Base-by-base conservation (phyloP, 257 asterid species). In the Jacaranda copaia region DNA sequence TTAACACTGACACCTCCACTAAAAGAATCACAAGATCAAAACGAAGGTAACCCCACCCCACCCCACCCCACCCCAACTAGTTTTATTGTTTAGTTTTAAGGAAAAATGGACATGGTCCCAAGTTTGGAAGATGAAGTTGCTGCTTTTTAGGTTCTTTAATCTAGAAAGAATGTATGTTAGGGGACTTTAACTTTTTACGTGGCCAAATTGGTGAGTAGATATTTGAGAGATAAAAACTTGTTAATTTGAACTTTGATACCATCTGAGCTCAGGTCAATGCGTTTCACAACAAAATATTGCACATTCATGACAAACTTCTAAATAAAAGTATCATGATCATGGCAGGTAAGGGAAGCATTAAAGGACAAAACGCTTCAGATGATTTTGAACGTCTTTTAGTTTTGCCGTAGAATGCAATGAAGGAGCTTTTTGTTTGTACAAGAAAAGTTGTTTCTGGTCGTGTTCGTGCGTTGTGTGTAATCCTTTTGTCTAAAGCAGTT, bases 21-120 rank as follows among this genome's bases (percentile, higher is more conserved):
- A 87, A 84, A 83, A 85, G 83, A 89, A 68, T 18, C 74, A 82
- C 84, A 8, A 86, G 88, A 80, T 83, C 92, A 55, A 84, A 48
- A 20, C 81, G 72, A 83, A 85, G 93, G 93, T 85, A 75, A 72
- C 84, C 46, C 77, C 32, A 35, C 75, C 38, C 77, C 56, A 79
- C 48, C 63, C 15, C 57, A 0, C 64, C 39, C 71, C 6, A 45
- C 65, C 6, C 53, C 7, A 40, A 40, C 46, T 42, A 3, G 32
- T 2, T 25, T 25, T 25, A 25, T 25, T 25, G 32, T 0, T 2
- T 25, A 25, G 32, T 25, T 42, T 42, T 42, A 42, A 42, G 6
- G 46, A 45, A 8, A 45, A 45, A 45, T 9, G 3, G 35, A 55
- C 19, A 55, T 55, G 25, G 9, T 5, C 7, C 20, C 25, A n/a